Base-by-base conservation (phyloP, 805 yeast genomes). In the Diddensiella transvaalensis region DNA sequence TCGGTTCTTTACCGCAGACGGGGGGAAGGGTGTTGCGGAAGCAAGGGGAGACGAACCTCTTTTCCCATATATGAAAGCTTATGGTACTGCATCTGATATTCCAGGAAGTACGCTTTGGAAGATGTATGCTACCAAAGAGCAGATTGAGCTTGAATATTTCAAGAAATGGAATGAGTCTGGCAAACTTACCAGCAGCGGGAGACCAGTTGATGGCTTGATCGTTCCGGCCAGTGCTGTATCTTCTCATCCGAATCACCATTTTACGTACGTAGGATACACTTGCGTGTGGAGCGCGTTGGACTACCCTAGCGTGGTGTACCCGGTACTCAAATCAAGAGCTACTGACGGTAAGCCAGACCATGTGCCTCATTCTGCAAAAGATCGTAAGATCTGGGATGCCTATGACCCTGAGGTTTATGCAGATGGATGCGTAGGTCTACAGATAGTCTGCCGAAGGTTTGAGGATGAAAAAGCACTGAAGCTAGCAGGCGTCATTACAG, bases 201-300 rank as follows among this genome's bases (percentile, higher is more conserved):
- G 58, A 37, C 71, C 73, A 23, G 70, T 78, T 35, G 82, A 78
- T 58, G 77, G 70, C 3, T 69, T 78, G 17, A 60, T 78, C 17
- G 60, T 68, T 56, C 80, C 81, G 0, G 76, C 69, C 1, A 63
- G 74, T 18, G 74, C 79, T 4, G 42, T 43, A 13, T 42, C 50
- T 11, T 26, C 42, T 38, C 35, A 46, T 38, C 41, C 53, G 26
- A 32, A 21, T 35, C 42, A 42, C 23, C 42, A 52, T 33, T 44
- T 44, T 26, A 24, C 42, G 62, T 83, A 83, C 65, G 86, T 95
- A 93, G 85, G 90, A 3, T 86, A 86, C 71, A 84, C 91, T 3
- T 69, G 88, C 2, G 72, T 83, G 53, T 86, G 80, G 78, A 85
- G 85, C 67, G 61, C 85, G 50, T 65, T 84, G 54, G 95, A 86